Evolutionary conservation across 495 filamentous ascomycete species (phyloP).

Genomic region (Penicillium longicatenatum): DNA sequence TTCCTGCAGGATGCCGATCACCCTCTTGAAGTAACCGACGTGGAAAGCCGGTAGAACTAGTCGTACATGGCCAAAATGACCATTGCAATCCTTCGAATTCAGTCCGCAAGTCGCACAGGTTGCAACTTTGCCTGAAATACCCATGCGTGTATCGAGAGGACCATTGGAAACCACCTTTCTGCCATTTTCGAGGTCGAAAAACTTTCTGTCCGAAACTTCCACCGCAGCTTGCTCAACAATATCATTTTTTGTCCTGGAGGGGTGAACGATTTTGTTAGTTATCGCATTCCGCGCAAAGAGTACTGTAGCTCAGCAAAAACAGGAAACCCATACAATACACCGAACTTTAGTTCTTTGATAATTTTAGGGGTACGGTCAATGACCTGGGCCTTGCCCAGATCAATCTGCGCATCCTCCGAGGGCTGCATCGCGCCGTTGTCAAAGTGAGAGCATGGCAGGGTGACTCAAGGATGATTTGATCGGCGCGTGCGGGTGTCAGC

Average conservation of each 20-base stretch:
- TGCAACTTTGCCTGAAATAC: slow-evolving; percentile 77
- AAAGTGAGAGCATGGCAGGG: slow-evolving; percentile 45
- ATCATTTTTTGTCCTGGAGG: slow-evolving; percentile 75
- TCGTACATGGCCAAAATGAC: slow-evolving; percentile 91
- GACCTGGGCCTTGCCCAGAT: slow-evolving; percentile 82
- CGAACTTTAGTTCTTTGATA: slow-evolving; percentile 92
- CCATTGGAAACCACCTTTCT: slow-evolving; percentile 74
- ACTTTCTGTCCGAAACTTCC: slow-evolving; percentile 84
- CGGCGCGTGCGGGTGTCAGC: slow-evolving; percentile 23
- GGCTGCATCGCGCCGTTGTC: slow-evolving; percentile 51
- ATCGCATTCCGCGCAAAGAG: slow-evolving; percentile 15
- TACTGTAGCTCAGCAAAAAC: slow-evolving; percentile 11
- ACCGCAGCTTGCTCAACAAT: slow-evolving; percentile 92
- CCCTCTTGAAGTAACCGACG: slow-evolving; percentile 90
- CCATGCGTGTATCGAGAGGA: slow-evolving; percentile 82
- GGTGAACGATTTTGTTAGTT: slow-evolving; percentile 26
- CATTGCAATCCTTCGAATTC: slow-evolving; percentile 77
- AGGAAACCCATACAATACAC: slow-evolving; percentile 67
- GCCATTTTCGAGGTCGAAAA: slow-evolving; percentile 81
- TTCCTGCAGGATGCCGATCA: slow-evolving; percentile 83
- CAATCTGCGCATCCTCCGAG: slow-evolving; percentile 49
- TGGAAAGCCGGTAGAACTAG: slow-evolving; percentile 91
- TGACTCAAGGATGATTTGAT: slow-evolving; percentile 34
- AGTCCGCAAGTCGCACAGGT: slow-evolving; percentile 81
- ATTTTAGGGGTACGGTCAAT: slow-evolving; percentile 83